Percentiles rank a stretch among this genome's conserved stretches.
Evolutionary conservation across 2,329 filamentous ascomycete species (phyloP).

Genomic region (Cytospora paraplurivora): DNA sequence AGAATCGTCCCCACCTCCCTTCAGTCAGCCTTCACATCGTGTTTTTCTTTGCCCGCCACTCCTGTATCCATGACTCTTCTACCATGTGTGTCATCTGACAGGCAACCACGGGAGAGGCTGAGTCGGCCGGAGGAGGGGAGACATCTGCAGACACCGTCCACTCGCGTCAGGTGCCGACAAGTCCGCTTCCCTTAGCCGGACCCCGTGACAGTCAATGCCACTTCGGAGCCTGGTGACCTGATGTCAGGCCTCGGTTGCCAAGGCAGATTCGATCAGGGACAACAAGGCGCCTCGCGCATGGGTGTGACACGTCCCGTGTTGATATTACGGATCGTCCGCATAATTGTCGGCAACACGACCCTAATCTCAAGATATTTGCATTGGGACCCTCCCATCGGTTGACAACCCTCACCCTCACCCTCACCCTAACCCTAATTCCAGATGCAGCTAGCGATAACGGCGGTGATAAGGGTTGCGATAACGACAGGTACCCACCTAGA

Average conservation of each 20-base stretch:
- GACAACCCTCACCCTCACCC: too few relatives aligned
- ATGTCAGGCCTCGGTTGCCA: background rate
- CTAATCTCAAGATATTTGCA: background rate
- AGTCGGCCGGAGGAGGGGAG: slow-evolving; percentile 7
- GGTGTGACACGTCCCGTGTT: background rate
- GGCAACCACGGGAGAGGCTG: slow-evolving; percentile 8
- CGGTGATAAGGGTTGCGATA: too few relatives aligned
- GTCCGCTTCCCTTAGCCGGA: slow-evolving; percentile 4
- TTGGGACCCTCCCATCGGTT: background rate
- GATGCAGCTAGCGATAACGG: too few relatives aligned
- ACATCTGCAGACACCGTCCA: slow-evolving; percentile 17
- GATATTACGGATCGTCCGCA: background rate
- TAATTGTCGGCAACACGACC: background rate
- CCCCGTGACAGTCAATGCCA: slow-evolving; percentile 9
- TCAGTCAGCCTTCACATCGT: slow-evolving; percentile 4
- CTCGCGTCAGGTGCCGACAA: slow-evolving; percentile 18
- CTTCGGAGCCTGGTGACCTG: background rate
- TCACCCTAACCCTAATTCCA: too few relatives aligned
- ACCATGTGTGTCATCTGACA: background rate
- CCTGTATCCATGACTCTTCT: slow-evolving; percentile 18
- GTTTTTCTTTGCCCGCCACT: slow-evolving; percentile 12
- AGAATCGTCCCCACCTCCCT: background rate
- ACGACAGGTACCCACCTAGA: too few relatives aligned
- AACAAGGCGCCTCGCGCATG: background rate
- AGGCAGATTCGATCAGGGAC: background rate